phyloP scores from a whole-genome alignment of 345 rosid genomes.

The Euphorbia peplus region DNA sequence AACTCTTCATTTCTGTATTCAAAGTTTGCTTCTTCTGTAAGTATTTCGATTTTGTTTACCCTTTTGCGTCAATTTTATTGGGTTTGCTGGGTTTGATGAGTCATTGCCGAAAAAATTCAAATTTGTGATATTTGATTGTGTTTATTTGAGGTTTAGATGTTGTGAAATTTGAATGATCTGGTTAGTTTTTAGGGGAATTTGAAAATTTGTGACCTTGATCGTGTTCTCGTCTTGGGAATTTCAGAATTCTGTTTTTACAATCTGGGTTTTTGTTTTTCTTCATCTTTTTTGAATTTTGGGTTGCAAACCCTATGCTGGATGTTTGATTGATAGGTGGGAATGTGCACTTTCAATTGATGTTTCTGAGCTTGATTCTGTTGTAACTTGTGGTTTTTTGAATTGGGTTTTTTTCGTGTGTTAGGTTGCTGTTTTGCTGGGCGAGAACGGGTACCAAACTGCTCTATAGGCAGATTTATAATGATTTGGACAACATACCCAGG shows the following conservation, averaged over 20 bases:
- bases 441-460: conserved; percentile 18
- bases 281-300: conserved; percentile 8
- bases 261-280: not conserved
- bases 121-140: not conserved
- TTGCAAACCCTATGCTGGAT: not conserved
- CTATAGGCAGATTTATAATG: conserved; percentile 41
- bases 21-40: conserved; percentile 42
- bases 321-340: not conserved
- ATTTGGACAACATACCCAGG: conserved; percentile 45
- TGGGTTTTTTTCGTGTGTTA: conserved; percentile 10
- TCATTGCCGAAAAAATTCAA: not conserved
- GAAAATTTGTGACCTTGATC: conserved; percentile 15
- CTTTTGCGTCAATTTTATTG: conserved; percentile 9
- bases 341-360: not conserved
- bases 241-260: not conserved
- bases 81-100: conserved; percentile 16
- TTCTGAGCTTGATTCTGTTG: not conserved
- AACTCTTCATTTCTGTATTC: conserved; percentile 15
- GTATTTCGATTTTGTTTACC: conserved; percentile 7
- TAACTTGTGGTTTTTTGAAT: not conserved
- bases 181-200: conserved; percentile 2
- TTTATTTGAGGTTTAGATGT: not conserved
- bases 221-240: conserved; percentile 19
- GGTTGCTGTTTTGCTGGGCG: conserved; percentile 27
- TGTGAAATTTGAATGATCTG: conserved; percentile 7